These are phyloP conservation scores for Lablab purpureus DNA, from an alignment of 306 rosid genomes.

Conservation along the genomic window DNA sequence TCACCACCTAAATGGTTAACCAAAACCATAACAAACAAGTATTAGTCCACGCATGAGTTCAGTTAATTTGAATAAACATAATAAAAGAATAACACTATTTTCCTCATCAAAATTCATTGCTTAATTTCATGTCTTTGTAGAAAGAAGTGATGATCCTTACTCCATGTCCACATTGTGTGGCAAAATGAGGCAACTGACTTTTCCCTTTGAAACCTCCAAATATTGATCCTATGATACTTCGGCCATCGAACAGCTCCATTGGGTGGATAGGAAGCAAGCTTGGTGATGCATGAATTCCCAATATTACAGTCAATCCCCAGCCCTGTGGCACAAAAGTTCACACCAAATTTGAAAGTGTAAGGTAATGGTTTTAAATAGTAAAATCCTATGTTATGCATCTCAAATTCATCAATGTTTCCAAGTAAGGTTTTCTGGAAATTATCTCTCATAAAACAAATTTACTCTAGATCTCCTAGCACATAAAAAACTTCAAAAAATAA, in stretches of 20 bases:
- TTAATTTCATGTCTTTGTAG: not conserved
- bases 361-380: not conserved
- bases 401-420: slow-evolving; percentile 14
- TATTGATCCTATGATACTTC: slow-evolving; percentile 58
- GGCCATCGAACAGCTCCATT: slow-evolving; percentile 82
- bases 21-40: slow-evolving; percentile 13
- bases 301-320: slow-evolving; percentile 76
- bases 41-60: slow-evolving; percentile 27
- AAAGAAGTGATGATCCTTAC: slow-evolving; percentile 48
- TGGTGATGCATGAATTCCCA: slow-evolving; percentile 77
- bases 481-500: too few species aligned
- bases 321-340: slow-evolving; percentile 59
- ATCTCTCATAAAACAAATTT: too few species aligned
- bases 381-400: not conserved
- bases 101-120: not conserved
- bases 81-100: not conserved
- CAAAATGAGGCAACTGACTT: slow-evolving; percentile 74
- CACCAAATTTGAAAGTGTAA: not conserved
- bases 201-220: slow-evolving; percentile 92
- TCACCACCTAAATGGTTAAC: slow-evolving; percentile 58
- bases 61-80: not conserved
- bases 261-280: slow-evolving; percentile 76
- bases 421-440: too few species aligned
- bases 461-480: too few species aligned
- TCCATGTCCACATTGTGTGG: slow-evolving; percentile 68